phyloP scores from a whole-genome alignment of 176 grass and related monocot species.

The Elymus sibiricus region DNA sequence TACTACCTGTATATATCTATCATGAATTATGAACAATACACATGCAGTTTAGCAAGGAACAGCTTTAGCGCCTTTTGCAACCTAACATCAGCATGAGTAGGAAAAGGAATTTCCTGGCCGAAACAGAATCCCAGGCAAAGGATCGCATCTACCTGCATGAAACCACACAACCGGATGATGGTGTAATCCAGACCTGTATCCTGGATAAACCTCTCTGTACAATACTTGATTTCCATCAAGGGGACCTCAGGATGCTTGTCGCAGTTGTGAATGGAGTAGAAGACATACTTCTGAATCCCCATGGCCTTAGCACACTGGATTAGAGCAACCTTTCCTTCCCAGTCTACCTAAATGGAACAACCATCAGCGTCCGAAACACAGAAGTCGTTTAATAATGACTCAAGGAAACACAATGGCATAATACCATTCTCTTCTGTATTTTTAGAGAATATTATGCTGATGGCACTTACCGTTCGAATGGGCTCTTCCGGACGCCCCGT shows the following conservation, averaged over 20 bases:
- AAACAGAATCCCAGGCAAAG: constrained; percentile 13
- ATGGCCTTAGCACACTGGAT: constrained; percentile 99
- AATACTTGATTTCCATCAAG: constrained; percentile 98
- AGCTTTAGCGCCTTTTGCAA: not conserved
- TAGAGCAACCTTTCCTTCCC: constrained; percentile 99
- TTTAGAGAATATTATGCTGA: not conserved
- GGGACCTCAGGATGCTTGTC: constrained; percentile 97
- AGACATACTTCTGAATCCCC: constrained; percentile 96
- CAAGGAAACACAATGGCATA: not conserved
- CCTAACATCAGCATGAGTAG: constrained; percentile 14
- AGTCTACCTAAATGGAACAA: constrained; percentile 94
- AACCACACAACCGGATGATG: constrained; percentile 90
- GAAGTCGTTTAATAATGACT: not conserved
- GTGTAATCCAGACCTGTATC: constrained; percentile 73
- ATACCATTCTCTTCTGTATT: not conserved
- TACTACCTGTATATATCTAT: not conserved
- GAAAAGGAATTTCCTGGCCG: constrained; percentile 3
- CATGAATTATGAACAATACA: not conserved
- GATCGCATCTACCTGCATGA: constrained; percentile 76
- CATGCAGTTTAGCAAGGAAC: not conserved
- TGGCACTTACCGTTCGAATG: constrained; percentile 59
- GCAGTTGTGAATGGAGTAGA: constrained; percentile 99
- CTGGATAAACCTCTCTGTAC: constrained; percentile 95
- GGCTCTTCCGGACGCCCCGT: constrained; percentile 95
- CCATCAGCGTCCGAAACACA: constrained; percentile 12